Conservation (phyloP, 345 rosid genomes). For the Lenwebbia sp. region DNA sequence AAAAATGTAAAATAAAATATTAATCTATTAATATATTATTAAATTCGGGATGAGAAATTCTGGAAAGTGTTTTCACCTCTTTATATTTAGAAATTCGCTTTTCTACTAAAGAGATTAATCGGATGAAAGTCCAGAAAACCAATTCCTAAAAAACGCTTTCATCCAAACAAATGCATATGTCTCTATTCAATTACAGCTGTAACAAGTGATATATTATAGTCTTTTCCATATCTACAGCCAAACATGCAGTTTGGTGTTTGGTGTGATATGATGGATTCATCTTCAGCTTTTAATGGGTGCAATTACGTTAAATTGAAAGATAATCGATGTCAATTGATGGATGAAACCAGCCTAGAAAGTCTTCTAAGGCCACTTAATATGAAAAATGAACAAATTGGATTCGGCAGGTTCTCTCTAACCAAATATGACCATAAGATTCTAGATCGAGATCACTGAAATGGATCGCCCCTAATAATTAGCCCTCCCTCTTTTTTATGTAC, state of each 20-base stretch:
- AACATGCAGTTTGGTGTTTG: neutral
- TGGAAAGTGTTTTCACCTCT: too few relatives aligned
- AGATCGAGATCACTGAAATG: neutral
- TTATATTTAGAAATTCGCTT: too few relatives aligned
- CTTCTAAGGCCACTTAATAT: neutral
- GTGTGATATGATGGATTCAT: neutral
- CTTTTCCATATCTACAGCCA: too few relatives aligned
- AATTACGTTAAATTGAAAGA: neutral
- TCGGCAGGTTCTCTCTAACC: neutral
- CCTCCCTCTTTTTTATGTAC: neutral
- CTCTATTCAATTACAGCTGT: neutral
- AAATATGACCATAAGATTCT: neutral
- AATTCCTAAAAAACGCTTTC: too few relatives aligned
- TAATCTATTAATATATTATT: too few relatives aligned
- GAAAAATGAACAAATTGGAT: neutral
- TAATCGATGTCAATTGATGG: neutral
- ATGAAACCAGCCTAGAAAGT: neutral
- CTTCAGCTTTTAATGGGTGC: neutral
- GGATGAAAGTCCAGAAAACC: too few relatives aligned
- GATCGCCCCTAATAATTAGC: neutral
- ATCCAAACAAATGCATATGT: too few relatives aligned
- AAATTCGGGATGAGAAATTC: too few relatives aligned
- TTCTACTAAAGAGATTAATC: too few relatives aligned
- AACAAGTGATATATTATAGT: neutral
- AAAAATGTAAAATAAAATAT: too few relatives aligned